Conservation (phyloP, 352 stramenopile genomes). For the Globisporangium cylindrosporum region DNA sequence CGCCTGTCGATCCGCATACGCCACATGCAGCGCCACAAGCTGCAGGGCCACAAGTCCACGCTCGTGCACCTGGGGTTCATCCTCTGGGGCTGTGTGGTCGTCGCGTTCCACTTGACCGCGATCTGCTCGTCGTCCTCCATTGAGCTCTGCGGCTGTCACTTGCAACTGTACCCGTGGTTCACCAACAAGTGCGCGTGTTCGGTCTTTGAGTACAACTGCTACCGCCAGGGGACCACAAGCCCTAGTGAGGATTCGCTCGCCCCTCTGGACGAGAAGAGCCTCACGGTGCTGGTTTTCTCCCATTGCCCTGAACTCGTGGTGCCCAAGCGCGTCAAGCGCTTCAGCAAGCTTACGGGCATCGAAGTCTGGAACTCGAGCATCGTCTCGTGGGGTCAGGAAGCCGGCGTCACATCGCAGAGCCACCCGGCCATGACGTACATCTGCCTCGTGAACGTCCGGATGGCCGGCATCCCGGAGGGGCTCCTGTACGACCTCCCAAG, state of each 20-base stretch:
- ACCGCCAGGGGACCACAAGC: background rate
- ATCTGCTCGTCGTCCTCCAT: background rate
- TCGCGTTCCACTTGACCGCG: slow-evolving; percentile 3
- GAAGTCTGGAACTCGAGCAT: slow-evolving; percentile 29
- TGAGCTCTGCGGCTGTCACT: slow-evolving; percentile 11
- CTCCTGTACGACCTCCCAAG: slow-evolving; percentile 17
- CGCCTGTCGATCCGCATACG: slow-evolving; percentile 6
- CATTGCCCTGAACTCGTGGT: slow-evolving; percentile 23
- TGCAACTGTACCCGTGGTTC: slow-evolving; percentile 13
- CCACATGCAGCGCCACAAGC: slow-evolving; percentile 12
- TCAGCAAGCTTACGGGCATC: slow-evolving; percentile 22
- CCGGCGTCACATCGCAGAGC: slow-evolving; percentile 8
- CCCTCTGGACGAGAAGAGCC: slow-evolving; percentile 13
- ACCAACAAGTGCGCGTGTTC: slow-evolving; percentile 19
- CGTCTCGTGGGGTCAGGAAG: slow-evolving; percentile 11
- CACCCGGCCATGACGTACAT: slow-evolving; percentile 21
- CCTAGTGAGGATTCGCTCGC: slow-evolving; percentile 5
- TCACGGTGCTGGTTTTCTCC: slow-evolving; percentile 21
- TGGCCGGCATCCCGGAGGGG: slow-evolving; percentile 16
- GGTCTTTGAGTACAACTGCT: slow-evolving; percentile 21
- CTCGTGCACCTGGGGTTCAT: slow-evolving; percentile 8
- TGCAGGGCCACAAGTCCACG: background rate
- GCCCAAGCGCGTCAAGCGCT: slow-evolving; percentile 14
- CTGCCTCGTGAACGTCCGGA: slow-evolving; percentile 18
- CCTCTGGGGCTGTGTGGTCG: slow-evolving; percentile 11